Evolutionary conservation across 257 asterid genomes (phyloP).

Genomic region (Gentiana dahurica): DNA sequence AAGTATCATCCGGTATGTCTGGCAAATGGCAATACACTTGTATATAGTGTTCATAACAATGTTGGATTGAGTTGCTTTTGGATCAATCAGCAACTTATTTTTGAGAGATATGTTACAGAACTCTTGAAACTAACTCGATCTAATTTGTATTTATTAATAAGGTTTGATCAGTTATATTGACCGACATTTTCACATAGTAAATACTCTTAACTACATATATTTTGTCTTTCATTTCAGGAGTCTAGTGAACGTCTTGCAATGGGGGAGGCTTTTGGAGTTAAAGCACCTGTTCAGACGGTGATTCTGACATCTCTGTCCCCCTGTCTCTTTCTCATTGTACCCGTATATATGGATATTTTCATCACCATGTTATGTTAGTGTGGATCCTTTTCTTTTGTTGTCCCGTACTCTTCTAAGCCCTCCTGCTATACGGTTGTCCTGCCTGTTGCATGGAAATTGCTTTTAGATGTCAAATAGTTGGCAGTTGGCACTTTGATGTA

Average conservation of each 20-base stretch:
- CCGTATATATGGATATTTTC: not conserved
- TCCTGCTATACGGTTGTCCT: not conserved
- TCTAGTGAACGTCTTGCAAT: constrained; percentile 88
- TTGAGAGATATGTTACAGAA: too few relatives aligned
- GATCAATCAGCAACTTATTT: too few relatives aligned
- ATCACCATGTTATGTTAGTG: not conserved
- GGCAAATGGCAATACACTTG: constrained; percentile 3
- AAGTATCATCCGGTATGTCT: constrained; percentile 90
- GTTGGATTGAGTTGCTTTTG: not conserved
- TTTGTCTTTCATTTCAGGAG: constrained; percentile 41
- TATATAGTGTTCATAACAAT: not conserved
- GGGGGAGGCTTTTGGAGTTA: constrained; percentile 93
- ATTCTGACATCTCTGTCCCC: constrained; percentile 3
- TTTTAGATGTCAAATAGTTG: not conserved
- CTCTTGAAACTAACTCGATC: too few relatives aligned
- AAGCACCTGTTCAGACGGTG: constrained; percentile 77
- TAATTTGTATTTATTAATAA: too few relatives aligned
- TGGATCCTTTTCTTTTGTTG: not conserved
- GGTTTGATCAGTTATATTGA: too few relatives aligned
- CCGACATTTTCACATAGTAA: too few relatives aligned
- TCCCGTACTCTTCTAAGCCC: not conserved
- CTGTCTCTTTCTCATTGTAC: not conserved
- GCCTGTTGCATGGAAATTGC: not conserved
- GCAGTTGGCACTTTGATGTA: too few relatives aligned
- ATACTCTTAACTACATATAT: not conserved